Conservation (phyloP, 257 asterid genomes). For the Penstemon davidsonii region DNA sequence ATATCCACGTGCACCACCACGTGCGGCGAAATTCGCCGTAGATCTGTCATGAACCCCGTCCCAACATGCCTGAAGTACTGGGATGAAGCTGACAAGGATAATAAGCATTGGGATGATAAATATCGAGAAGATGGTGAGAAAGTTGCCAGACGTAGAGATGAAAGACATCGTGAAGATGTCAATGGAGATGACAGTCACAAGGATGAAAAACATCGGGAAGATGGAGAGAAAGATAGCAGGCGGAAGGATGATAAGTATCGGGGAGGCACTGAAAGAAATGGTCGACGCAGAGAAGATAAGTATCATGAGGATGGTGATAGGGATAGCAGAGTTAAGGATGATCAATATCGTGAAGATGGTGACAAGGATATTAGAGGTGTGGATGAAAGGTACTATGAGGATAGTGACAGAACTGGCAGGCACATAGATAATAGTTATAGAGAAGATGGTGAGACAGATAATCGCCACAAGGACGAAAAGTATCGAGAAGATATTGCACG, state of each 20-base stretch:
- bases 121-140: constrained; percentile 63
- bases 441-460: constrained; percentile 39
- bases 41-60: constrained; percentile 64
- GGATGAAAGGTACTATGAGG: constrained; percentile 58
- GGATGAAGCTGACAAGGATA: constrained; percentile 59
- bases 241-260: constrained; percentile 61
- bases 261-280: constrained; percentile 51
- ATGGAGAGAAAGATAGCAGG: constrained; percentile 51
- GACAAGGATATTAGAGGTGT: constrained; percentile 47
- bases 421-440: constrained; percentile 42
- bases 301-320: constrained; percentile 65
- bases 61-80: constrained; percentile 71
- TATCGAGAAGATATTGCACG: constrained; percentile 64
- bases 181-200: constrained; percentile 52
- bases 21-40: constrained; percentile 68
- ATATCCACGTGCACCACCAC: constrained; percentile 87
- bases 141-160: constrained; percentile 55
- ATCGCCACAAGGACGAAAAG: constrained; percentile 62
- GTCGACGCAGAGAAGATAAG: constrained; percentile 52
- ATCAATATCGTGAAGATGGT: constrained; percentile 62
- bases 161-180: constrained; percentile 56
- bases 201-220: constrained; percentile 59
- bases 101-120: constrained; percentile 51
- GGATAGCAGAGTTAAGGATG: constrained; percentile 58
- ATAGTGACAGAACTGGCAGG: constrained; percentile 53